phyloP scores from a whole-genome alignment of 345 rosid species.

The Brassica napus region DNA sequence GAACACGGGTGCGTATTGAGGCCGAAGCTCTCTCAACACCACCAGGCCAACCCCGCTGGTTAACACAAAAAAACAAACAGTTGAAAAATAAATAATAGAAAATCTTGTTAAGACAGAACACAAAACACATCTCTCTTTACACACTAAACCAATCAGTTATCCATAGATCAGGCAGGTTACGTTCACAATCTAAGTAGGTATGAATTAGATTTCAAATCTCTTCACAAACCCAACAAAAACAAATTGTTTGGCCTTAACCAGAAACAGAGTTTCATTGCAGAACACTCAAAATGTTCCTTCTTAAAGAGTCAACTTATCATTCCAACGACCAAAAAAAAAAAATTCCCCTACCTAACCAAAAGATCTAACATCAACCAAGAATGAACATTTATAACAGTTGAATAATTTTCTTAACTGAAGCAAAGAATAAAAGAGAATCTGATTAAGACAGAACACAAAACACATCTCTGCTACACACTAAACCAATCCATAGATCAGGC shows the following conservation, averaged over 20 bases:
- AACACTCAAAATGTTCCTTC: not conserved
- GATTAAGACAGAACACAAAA: slow-evolving; percentile 1
- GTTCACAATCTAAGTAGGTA: slow-evolving; percentile 5
- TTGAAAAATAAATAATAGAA: not conserved
- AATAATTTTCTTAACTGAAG: not conserved
- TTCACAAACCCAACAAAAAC: not conserved
- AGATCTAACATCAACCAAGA: not conserved
- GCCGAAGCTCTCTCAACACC: no score
- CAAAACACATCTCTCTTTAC: not conserved
- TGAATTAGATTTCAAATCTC: not conserved
- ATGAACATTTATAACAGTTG: not conserved
- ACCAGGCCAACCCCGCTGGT: no score
- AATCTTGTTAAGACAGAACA: slow-evolving; percentile 3
- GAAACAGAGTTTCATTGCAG: not conserved
- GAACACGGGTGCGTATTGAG: no score
- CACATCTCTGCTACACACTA: not conserved
- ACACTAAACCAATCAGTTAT: not conserved
- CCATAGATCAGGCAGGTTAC: not conserved
- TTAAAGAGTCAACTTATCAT: not conserved
- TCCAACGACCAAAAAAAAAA: not conserved
- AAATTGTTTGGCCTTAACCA: not conserved
- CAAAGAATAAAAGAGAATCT: not conserved
- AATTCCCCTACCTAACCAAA: not conserved
- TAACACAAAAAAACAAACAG: not conserved
- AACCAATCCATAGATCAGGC: slow-evolving; percentile 3